Base-by-base conservation (phyloP, 345 rosid genomes). In the Odontarrhena argentea region DNA sequence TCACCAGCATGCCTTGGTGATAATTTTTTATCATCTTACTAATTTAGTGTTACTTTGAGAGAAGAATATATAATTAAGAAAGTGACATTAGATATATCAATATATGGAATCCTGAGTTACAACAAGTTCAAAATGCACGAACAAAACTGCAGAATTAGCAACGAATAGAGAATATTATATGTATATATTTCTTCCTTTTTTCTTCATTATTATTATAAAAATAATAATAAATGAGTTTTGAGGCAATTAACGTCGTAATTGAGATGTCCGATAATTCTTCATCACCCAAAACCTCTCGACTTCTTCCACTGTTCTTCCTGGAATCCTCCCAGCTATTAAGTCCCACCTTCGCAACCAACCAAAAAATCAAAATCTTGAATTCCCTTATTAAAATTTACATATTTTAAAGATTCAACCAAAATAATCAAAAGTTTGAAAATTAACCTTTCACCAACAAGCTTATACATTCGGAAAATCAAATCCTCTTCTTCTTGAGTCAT, bases 281-380 rank as follows among this genome's bases (percentile, higher is more conserved):
- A 74, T 74, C 13, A 84, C 81, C 92, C 92, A 86, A 67, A 82
- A 84, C 76, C 78, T 77, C 79, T 84, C 84, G 3, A 86, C 70
- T 53, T 82, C 88, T 74, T 82, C 83, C 12, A 85, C 84, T 40
- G 84, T 82, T 77, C 92, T 84, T 56, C 88, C 92, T 24, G 88
- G 92, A 69, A 86, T 78, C 81, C 92, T 84, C 65, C 92, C 92
- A 32, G 91, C 91, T 59, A 85, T 85, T 49, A 85, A 71, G 11
- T 79, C 71, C 92, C 88, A 86, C 78, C 92, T 84, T 66, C 55
- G 44, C 9, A 49, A 54, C 37, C n/a, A n/a, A 14, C 30, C 8
- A 14, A n/a, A 7, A 40, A 5, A 9, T 7, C 35, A 32, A 14
- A 24, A 63, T 28, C 4, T 25, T 56, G 22, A 12, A 24, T 7